Conservation (phyloP, 2,329 filamentous ascomycete genomes). For the Cercospora sojina region DNA sequence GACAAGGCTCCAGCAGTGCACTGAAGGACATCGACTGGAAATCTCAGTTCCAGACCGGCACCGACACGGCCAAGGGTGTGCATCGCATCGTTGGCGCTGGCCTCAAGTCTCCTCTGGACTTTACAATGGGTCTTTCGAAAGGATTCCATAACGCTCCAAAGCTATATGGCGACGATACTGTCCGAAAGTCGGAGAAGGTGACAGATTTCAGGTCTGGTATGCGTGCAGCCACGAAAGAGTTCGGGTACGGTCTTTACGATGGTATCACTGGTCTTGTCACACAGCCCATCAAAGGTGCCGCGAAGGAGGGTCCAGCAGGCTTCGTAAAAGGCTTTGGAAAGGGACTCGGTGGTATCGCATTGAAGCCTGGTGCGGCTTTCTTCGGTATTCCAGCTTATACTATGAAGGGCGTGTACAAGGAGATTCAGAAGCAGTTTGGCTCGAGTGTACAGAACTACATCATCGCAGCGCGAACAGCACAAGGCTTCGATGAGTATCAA, state of each 20-base stretch:
- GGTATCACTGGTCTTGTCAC: constrained; percentile 73
- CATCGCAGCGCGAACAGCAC: constrained; percentile 70
- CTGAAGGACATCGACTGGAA: constrained; percentile 20
- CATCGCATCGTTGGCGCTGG: constrained; percentile 40
- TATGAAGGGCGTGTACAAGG: constrained; percentile 73
- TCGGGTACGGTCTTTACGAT: constrained; percentile 71
- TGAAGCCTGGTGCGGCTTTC: constrained; percentile 71
- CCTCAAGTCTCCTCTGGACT: constrained; percentile 78
- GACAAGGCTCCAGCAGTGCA: constrained; percentile 12
- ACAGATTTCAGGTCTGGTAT: constrained; percentile 74
- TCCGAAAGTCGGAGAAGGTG: constrained; percentile 75
- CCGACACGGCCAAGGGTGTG: constrained; percentile 39
- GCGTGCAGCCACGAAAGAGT: constrained; percentile 66
- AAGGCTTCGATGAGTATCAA: constrained; percentile 68
- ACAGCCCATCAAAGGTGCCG: constrained; percentile 66
- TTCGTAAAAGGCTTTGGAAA: constrained; percentile 76
- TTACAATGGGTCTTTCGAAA: constrained; percentile 75
- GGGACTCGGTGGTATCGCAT: constrained; percentile 70
- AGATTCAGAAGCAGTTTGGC: constrained; percentile 67
- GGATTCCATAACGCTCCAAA: constrained; percentile 86
- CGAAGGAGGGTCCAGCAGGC: constrained; percentile 61
- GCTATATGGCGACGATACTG: constrained; percentile 79
- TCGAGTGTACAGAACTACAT: constrained; percentile 76
- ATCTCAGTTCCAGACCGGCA: constrained; percentile 30
- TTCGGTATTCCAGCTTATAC: constrained; percentile 63